Base-by-base conservation (phyloP, 2,329 filamentous ascomycete genomes). In the Fusarium veterinarium region DNA sequence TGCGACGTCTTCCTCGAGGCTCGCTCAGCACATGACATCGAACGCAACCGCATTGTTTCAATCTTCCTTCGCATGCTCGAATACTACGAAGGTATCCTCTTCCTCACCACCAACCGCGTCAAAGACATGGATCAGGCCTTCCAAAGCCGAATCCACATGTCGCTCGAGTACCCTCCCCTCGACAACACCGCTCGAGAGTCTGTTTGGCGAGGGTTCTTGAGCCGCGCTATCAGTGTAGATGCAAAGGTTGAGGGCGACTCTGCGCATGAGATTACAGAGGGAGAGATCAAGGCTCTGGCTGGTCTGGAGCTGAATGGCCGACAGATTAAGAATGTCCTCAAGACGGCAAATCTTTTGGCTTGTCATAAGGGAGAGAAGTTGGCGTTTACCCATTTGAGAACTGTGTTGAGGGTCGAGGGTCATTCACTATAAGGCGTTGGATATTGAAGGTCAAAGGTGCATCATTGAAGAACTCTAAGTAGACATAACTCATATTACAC, bases 261-360 rank as follows among this genome's bases (percentile, higher is more conserved):
- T n/a, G 78, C 75, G 9, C 81, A 83, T 69, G 76, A 78, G 13
- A 67, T 83, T 7, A 71, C 60, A 0, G 77, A 80, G 0, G 77
- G 75, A 0, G 76, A 80, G 19, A 57, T 84, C 4, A 77, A 78
- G n/a, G 75, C 80, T 56, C 77, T 88, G 40, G 79, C 83, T 1
- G 64, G 74, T 28, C 77, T 86, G 56, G 77, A 83, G 8, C 78
- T 87, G 46, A 87, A 88, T 53, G 85, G 86, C 8, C 79, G 85
- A 28, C 84, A 88, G 80, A 88, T 88, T 65, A 87, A 87, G 79
- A 87, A 86, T 52, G 70, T 83, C n/a, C 76, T 85, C 74, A 85
- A 85, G 77, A 78, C 75, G 17, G 78, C 77, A 17, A 79, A 77
- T 42, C 48, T 81, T 46, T 60, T 82, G 60, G 79, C 80, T 16